phyloP scores from a whole-genome alignment of 2,329 filamentous ascomycete species.

The Scedosporium minutisporum region DNA sequence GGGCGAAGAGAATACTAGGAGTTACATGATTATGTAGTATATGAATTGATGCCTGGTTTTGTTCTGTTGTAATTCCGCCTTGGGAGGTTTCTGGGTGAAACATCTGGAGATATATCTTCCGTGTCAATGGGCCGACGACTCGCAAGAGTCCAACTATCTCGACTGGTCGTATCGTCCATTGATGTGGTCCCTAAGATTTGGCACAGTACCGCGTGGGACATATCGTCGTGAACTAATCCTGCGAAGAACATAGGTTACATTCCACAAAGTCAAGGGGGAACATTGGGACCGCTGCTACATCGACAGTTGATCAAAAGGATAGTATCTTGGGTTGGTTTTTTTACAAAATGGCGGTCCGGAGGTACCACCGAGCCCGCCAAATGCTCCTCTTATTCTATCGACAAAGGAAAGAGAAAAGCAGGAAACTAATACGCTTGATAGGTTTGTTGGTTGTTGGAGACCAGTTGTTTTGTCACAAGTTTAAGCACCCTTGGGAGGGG shows the following conservation, averaged over 20 bases:
- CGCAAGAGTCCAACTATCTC: no score
- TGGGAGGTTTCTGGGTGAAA: no score
- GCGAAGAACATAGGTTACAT: neutral
- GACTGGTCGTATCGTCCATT: no score
- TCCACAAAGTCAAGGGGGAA: neutral
- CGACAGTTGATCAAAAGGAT: slow-evolving; percentile 2
- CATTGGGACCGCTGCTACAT: neutral
- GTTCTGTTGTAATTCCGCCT: neutral
- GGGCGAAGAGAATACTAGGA: neutral
- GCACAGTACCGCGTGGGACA: no score
- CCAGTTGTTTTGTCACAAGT: slow-evolving; percentile 3
- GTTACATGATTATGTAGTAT: neutral
- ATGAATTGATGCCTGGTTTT: neutral
- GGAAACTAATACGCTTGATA: slow-evolving; percentile 2
- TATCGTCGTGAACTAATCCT: neutral
- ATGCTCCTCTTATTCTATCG: slow-evolving; percentile 19
- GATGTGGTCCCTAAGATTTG: neutral
- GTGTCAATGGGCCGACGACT: no score
- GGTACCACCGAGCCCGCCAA: slow-evolving; percentile 3
- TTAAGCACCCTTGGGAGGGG: slow-evolving; percentile 44
- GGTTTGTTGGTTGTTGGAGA: neutral
- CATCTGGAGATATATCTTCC: no score
- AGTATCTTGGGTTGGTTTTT: slow-evolving; percentile 6
- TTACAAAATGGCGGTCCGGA: slow-evolving; percentile 4
- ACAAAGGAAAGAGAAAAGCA: slow-evolving; percentile 24